Evolutionary conservation across 2,329 filamentous ascomycete species (phyloP), one percentile per base, ranked within the genome.

Genomic region (Penicillium concentricum): DNA sequence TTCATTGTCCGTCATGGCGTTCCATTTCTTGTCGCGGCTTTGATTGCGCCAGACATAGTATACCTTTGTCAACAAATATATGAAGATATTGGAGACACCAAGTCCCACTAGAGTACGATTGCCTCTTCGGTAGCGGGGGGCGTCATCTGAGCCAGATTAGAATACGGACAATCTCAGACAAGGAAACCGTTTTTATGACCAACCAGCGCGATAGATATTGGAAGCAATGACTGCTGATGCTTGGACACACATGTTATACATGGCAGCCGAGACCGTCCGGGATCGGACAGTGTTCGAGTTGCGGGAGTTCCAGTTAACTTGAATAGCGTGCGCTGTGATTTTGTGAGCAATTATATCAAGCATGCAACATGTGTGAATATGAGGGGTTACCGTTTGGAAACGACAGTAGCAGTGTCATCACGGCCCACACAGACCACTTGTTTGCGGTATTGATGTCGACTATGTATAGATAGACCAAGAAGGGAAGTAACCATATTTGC

Each of bases 401-500:
- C 2, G 79, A 77, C 2, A 80, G 75, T 22, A 83, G 75, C 32
- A 85, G 64, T 0, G 80, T 84, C 32, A 81, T 76, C 15, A 85
- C 68, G 0, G 72, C 71, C 72, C 78, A 85, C 2, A 79, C 75
- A 1, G 71, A 70, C 83, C 83, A 86, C 48, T 80, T 78, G 15
- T 76, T 74, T 1, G 76, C 77, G 12, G 77, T 70, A 12, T 54
- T 63, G 22, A 65, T 63, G 7, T 82, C 79, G 0, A 84, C 68
- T 0, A 76, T 74, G 30, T 83, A 71, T 28, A 84, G 67, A 1
- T 79, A 80, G 1, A 82, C 72, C n/a, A 85, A 71, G 18, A 84
- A 69, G 0, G 83, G 82, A 49, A 85, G 66, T 13, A 74, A 70
- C 79, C 81, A 84, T 39, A 83, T 69, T 61, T 84, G 79, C 18